A percentile compares a stretch with the other conserved stretches of the same genome.
These are phyloP conservation scores for Neohortaea acidophila DNA, from an alignment of 495 filamentous ascomycete genomes.

Conservation along the genomic window DNA sequence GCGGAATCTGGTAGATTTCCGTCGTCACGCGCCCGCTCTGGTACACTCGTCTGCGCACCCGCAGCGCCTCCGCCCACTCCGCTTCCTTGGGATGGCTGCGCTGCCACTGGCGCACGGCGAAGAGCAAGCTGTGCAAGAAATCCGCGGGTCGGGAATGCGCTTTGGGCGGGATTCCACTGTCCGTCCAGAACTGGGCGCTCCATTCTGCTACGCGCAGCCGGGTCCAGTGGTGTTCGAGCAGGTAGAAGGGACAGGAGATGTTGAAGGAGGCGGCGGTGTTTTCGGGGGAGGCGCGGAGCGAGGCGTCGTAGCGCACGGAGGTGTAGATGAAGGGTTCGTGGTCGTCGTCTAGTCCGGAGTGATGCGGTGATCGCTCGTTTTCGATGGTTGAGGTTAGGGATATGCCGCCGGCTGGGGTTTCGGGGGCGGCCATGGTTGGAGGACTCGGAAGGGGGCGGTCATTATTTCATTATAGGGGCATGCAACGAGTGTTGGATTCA, in stretches of 20 bases:
- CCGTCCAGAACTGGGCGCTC: not conserved
- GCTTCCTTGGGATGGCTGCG: not conserved
- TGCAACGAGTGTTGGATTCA: too few species aligned
- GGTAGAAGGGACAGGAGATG: constrained; percentile 55
- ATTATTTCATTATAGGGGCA: too few species aligned
- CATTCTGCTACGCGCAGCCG: constrained; percentile 9
- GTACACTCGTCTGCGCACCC: constrained; percentile 3
- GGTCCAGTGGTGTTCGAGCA: constrained; percentile 53
- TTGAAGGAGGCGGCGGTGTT: constrained; percentile 21
- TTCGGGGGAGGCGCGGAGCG: constrained; percentile 35
- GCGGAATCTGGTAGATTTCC: constrained; percentile 34
- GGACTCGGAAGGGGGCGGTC: too few species aligned
- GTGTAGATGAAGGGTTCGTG: constrained; percentile 41
- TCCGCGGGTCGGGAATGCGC: constrained; percentile 1
- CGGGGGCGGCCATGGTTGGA: too few species aligned
- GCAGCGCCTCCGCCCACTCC: not conserved
- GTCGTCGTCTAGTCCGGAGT: too few species aligned
- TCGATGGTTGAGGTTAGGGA: too few species aligned
- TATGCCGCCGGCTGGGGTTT: too few species aligned
- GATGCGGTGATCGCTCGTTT: too few species aligned
- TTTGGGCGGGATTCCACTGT: not conserved
- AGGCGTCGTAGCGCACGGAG: constrained; percentile 60
- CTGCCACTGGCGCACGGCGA: constrained; percentile 6
- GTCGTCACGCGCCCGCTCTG: constrained; percentile 4
- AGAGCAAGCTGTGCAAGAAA: constrained; percentile 1